A percentile compares a stretch with the other conserved stretches of the same genome.
Evolutionary conservation across 2,329 filamentous ascomycete species (phyloP).

Genomic region (Emericellopsis cladophorae): DNA sequence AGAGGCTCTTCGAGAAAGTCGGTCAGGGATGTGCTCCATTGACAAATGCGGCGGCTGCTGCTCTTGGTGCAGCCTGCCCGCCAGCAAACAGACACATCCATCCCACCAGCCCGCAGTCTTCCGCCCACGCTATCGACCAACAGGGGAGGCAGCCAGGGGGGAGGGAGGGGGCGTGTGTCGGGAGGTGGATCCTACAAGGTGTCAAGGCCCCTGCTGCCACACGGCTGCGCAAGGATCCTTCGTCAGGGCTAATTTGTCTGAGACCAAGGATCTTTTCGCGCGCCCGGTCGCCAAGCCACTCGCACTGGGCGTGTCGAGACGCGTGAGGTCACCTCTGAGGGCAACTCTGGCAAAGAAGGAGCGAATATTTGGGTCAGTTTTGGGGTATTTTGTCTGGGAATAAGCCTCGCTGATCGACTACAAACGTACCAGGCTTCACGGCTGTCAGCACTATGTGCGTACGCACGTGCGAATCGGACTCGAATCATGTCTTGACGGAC

Average conservation of each 20-base stretch:
- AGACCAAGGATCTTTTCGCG: not conserved
- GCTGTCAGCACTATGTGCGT: no score
- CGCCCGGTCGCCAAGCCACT: not conserved
- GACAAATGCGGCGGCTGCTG: not conserved
- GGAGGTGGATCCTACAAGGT: not conserved
- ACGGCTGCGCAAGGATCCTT: not conserved
- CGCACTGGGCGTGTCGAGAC: slow-evolving; percentile 1
- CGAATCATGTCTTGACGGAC: no score
- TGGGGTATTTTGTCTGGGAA: no score
- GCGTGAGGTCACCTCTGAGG: not conserved
- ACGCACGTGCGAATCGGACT: no score
- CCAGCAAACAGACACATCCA: not conserved
- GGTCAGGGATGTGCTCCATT: slow-evolving; percentile 16
- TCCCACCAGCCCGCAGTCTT: not conserved
- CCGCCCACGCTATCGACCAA: not conserved
- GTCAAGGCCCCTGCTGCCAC: not conserved
- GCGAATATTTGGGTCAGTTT: no score
- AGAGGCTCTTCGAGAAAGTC: slow-evolving; percentile 12
- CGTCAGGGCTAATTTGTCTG: not conserved
- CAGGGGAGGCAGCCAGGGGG: not conserved
- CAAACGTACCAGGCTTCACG: no score
- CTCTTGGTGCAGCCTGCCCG: no score
- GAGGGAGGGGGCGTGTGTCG: not conserved
- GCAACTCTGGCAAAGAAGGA: not conserved
- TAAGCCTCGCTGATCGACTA: no score